A percentile compares a stretch with the other conserved stretches of the same genome.
Conservation (phyloP, 2,329 filamentous ascomycete species). For the Dendryphion nanum region DNA sequence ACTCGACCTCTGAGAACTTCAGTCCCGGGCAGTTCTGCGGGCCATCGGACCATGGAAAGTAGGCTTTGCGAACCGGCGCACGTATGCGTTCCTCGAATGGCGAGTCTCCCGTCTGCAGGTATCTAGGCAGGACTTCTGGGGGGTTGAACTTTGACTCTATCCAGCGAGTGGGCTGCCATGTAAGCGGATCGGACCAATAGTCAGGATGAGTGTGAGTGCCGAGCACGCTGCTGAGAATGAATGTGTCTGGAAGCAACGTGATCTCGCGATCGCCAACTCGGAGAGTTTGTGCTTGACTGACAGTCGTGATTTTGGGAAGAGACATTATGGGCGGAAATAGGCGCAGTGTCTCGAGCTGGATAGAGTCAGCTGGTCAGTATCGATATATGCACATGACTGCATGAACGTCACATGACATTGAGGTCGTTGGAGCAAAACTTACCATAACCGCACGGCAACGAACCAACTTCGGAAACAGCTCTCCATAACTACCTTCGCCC, state of each 20-base stretch:
- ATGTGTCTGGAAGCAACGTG: constrained; percentile 10
- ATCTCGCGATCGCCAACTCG: not conserved
- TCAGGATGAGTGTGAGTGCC: constrained; percentile 27
- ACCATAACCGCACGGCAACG: constrained; percentile 37
- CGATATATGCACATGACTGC: too few relatives aligned
- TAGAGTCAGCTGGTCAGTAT: too few relatives aligned
- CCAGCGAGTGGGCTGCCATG: constrained; percentile 35
- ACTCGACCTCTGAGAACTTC: constrained; percentile 38
- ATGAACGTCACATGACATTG: too few relatives aligned
- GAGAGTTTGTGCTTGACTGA: constrained; percentile 1
- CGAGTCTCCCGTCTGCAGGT: not conserved
- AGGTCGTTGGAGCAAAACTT: too few relatives aligned
- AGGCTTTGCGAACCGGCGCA: constrained; percentile 9
- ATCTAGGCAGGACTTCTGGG: too few relatives aligned
- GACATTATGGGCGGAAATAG: constrained; percentile 39
- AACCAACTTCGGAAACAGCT: constrained; percentile 42
- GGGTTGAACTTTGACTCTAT: constrained; percentile 3
- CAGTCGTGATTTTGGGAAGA: constrained; percentile 27
- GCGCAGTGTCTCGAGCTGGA: constrained; percentile 45
- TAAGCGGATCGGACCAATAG: constrained; percentile 24
- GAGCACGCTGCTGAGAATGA: constrained; percentile 13
- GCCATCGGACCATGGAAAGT: constrained; percentile 16
- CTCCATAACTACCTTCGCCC: constrained; percentile 30
- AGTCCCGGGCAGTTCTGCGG: constrained; percentile 27
- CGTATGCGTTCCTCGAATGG: constrained; percentile 2